A percentile compares a stretch with the other conserved stretches of the same genome.
phyloP scores from a whole-genome alignment of 2,329 filamentous ascomycete genomes.

The Monilinia fructicola region DNA sequence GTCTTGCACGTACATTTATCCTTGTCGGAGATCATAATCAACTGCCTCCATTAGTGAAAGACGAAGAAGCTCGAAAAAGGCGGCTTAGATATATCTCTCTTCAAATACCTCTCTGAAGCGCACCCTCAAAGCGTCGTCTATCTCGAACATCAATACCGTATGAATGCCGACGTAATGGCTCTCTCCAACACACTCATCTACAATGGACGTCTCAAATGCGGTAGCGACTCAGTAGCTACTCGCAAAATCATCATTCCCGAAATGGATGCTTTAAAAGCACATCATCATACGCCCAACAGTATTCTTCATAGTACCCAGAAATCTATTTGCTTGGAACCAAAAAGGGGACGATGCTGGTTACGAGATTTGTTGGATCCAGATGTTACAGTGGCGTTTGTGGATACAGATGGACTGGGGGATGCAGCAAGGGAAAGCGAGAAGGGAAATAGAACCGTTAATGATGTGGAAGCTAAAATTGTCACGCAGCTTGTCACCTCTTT shows the following conservation, averaged over 20 bases:
- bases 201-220: slow-evolving; percentile 84
- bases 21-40: slow-evolving; percentile 97
- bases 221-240: slow-evolving; percentile 71
- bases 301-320: slow-evolving; percentile 42
- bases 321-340: slow-evolving; percentile 56
- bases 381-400: slow-evolving; percentile 79
- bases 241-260: slow-evolving; percentile 68
- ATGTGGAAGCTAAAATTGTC: slow-evolving; percentile 74
- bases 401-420: slow-evolving; percentile 74
- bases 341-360: slow-evolving; percentile 66
- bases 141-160: slow-evolving; percentile 93
- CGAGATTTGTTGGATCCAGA: slow-evolving; percentile 66
- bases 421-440: slow-evolving; percentile 68
- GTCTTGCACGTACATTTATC: slow-evolving; percentile 89
- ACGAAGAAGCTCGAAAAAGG: slow-evolving; percentile 81
- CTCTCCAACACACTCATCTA: slow-evolving; percentile 94
- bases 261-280: slow-evolving; percentile 59
- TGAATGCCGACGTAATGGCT: slow-evolving; percentile 96
- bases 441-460: slow-evolving; percentile 86
- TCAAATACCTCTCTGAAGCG: slow-evolving; percentile 86
- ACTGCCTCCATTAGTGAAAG: slow-evolving; percentile 89
- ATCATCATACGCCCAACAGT: slow-evolving; percentile 51
- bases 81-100: slow-evolving; percentile 87
- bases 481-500: slow-evolving; percentile 79
- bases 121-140: slow-evolving; percentile 88